Evolutionary conservation across 352 stramenopile species (phyloP).

Genomic region (Plasmopara halstedii): DNA sequence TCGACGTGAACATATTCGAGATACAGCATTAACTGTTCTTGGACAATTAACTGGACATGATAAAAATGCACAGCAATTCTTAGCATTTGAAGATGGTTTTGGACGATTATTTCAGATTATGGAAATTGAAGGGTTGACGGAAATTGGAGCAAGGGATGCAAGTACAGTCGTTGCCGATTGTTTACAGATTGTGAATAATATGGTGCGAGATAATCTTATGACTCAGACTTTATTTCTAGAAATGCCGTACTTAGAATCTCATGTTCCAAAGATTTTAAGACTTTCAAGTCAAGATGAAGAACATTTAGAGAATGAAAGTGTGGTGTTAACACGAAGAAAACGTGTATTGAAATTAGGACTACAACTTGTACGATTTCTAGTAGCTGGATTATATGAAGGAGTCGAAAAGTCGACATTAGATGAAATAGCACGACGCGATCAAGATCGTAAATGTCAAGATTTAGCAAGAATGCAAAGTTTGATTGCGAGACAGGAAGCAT

Average conservation of each 20-base stretch:
- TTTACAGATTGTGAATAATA: conserved; percentile 75
- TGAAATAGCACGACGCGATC: conserved; percentile 47
- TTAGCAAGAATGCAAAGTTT: conserved; percentile 49
- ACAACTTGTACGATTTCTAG: conserved; percentile 60
- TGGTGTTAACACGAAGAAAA: conserved; percentile 32
- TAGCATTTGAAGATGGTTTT: conserved; percentile 79
- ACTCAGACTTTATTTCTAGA: conserved; percentile 69
- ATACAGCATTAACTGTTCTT: conserved; percentile 59
- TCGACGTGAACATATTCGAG: conserved; percentile 76
- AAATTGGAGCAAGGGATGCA: conserved; percentile 17
- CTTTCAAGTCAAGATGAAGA: conserved; percentile 17
- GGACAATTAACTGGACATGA: conserved; percentile 58
- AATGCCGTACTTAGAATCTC: conserved; percentile 41
- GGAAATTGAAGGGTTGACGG: conserved; percentile 45
- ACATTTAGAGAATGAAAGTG: conserved; percentile 11
- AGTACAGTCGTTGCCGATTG: conserved; percentile 61
- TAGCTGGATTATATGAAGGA: conserved; percentile 51
- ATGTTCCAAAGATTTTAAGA: conserved; percentile 43
- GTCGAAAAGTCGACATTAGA: conserved; percentile 33
- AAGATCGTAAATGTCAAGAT: conserved; percentile 35
- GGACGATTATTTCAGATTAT: conserved; percentile 69
- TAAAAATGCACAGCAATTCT: conserved; percentile 70
- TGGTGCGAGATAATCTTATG: conserved; percentile 72
- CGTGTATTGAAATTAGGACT: conserved; percentile 50
- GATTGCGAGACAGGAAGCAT: conserved; percentile 40